These are phyloP conservation scores for Pezicula carpinea DNA, from an alignment of 2,329 filamentous ascomycete genomes.

Conservation along the genomic window DNA sequence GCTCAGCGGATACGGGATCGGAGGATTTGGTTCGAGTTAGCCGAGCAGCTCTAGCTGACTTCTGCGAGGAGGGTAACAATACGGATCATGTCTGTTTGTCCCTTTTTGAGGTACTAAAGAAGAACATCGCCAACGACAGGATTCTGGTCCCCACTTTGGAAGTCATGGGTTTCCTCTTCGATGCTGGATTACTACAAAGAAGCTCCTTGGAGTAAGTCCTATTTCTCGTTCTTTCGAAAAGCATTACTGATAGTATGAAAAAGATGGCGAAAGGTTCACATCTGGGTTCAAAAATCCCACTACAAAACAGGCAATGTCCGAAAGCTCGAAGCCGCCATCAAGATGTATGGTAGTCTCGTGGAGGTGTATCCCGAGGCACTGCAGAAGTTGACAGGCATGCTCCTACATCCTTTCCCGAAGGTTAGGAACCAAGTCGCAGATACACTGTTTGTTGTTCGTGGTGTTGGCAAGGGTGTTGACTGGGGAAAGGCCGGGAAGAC, in stretches of 20 bases:
- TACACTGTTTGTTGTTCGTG: conserved; percentile 46
- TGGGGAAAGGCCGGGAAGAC: conserved; percentile 52
- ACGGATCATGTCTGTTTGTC: conserved; percentile 41
- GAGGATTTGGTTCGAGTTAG: conserved; percentile 69
- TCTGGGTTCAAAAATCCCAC: conserved; percentile 70
- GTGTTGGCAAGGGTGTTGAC: conserved; percentile 46
- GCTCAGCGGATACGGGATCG: conserved; percentile 72
- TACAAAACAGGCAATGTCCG: conserved; percentile 79
- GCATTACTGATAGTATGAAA: conserved; percentile 6
- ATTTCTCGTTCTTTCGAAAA: conserved; percentile 1
- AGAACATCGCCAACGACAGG: conserved; percentile 55
- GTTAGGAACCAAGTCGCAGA: conserved; percentile 59
- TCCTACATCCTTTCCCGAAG: conserved; percentile 78
- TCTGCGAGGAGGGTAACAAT: conserved; percentile 34
- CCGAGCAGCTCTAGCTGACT: conserved; percentile 57
- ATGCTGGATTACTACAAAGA: conserved; percentile 47
- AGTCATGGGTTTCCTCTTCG: conserved; percentile 71
- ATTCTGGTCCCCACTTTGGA: conserved; percentile 73
- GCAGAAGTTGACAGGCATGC: conserved; percentile 66
- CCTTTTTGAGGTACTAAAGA: conserved; percentile 49
- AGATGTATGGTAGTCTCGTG: conserved; percentile 70
- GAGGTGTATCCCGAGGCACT: conserved; percentile 40
- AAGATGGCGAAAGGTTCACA: conserved; percentile 58
- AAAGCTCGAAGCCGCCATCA: conserved; percentile 75
- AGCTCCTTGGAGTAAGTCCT: conserved; percentile 24